Evolutionary conservation across 106 monocot genomes (phyloP).

Genomic region (Acorus calamus): DNA sequence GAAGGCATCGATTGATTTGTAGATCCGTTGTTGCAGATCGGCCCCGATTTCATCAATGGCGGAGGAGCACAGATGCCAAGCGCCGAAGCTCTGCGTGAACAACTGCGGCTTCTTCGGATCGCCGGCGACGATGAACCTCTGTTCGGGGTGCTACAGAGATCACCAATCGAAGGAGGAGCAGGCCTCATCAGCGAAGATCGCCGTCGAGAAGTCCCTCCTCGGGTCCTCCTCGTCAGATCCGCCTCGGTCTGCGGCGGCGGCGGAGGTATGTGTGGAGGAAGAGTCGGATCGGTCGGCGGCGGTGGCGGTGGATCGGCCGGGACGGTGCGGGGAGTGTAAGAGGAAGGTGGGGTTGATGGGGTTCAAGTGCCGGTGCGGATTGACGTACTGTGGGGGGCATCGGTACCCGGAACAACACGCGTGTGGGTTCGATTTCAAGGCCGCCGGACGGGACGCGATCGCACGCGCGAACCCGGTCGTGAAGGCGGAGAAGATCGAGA

Average conservation of each 20-base stretch:
- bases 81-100: slow-evolving; percentile 37
- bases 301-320: not conserved
- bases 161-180: slow-evolving; percentile 25
- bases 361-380: slow-evolving; percentile 21
- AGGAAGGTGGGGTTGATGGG: slow-evolving; percentile 25
- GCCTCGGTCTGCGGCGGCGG: not conserved
- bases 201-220: slow-evolving; percentile 12
- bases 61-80: slow-evolving; percentile 35
- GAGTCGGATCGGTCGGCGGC: not conserved
- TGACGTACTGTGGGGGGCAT: slow-evolving; percentile 21
- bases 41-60: slow-evolving; percentile 10
- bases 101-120: slow-evolving; percentile 62
- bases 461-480: slow-evolving; percentile 38
- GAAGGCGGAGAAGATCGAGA: slow-evolving; percentile 38
- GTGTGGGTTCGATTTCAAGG: slow-evolving; percentile 45
- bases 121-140: slow-evolving; percentile 37
- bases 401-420: slow-evolving; percentile 25
- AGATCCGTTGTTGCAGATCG: no score
- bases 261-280: not conserved
- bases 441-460: slow-evolving; percentile 33
- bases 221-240: not conserved
- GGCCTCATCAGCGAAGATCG: slow-evolving; percentile 13
- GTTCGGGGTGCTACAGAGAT: slow-evolving; percentile 50
- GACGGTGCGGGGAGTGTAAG: slow-evolving; percentile 24
- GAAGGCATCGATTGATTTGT: no score